Percentiles rank a stretch among this genome's conserved stretches.
Conservation (phyloP, 1,284 basidiomycete species). For the Ustilago hordei region DNA sequence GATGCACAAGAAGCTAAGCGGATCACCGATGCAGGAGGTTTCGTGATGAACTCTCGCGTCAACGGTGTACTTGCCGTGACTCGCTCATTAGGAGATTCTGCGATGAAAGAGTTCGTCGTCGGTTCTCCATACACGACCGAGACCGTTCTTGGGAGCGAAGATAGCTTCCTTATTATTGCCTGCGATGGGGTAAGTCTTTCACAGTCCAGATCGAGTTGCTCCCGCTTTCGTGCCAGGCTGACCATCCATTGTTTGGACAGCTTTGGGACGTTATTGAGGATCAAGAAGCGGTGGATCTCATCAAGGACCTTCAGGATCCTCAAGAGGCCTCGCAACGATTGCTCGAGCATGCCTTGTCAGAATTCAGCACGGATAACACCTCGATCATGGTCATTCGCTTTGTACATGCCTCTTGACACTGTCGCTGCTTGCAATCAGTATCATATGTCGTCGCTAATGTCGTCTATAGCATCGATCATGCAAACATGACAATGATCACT, state of each 20-base stretch:
- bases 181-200: slow-evolving; percentile 88
- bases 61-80: slow-evolving; percentile 96
- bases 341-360: slow-evolving; percentile 84
- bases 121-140: slow-evolving; percentile 98
- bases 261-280: slow-evolving; percentile 97
- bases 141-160: slow-evolving; percentile 87
- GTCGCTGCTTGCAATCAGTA: not conserved
- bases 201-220: not conserved
- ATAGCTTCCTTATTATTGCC: slow-evolving; percentile 94
- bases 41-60: slow-evolving; percentile 97
- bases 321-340: slow-evolving; percentile 84
- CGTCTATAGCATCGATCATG: not conserved
- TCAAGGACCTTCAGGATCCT: slow-evolving; percentile 80
- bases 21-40: slow-evolving; percentile 96
- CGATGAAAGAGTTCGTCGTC: slow-evolving; percentile 99
- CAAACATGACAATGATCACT: not conserved
- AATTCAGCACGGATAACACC: slow-evolving; percentile 89
- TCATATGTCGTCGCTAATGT: not conserved
- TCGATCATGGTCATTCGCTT: slow-evolving; percentile 68
- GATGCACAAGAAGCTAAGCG: slow-evolving; percentile 97
- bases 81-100: slow-evolving; percentile 92
- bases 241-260: slow-evolving; percentile 72
- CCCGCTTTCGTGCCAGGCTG: not conserved
- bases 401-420: slow-evolving; percentile 4
- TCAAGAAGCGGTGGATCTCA: slow-evolving; percentile 88